Percentiles rank a stretch among this genome's conserved stretches.
phyloP scores from a whole-genome alignment of 208 protist species.

The Leishmania guyanensis region DNA sequence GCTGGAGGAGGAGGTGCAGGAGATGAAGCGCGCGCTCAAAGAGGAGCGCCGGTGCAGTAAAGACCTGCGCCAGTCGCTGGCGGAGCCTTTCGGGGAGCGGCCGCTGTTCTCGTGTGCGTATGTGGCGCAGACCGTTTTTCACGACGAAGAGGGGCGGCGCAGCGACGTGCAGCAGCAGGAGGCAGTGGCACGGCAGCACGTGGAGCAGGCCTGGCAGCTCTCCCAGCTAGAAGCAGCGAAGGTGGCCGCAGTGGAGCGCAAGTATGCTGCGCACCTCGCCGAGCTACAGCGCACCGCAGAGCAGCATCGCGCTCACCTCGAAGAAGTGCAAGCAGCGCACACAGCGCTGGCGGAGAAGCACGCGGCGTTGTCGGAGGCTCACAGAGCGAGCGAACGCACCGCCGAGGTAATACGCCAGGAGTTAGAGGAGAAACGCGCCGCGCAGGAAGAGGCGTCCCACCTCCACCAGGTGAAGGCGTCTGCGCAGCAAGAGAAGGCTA shows the following conservation, averaged over 20 bases:
- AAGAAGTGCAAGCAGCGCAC: neutral
- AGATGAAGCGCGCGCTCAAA: constrained; percentile 22
- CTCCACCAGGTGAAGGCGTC: too few relatives aligned
- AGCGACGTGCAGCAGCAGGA: constrained; percentile 9
- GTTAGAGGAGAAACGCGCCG: neutral
- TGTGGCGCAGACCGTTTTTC: neutral
- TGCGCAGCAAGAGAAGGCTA: constrained; percentile 5
- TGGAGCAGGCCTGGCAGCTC: neutral
- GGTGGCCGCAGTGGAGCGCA: neutral
- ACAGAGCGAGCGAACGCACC: neutral
- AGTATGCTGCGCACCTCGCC: neutral
- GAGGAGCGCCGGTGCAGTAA: constrained; percentile 20
- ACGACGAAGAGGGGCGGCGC: neutral
- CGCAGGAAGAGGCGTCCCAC: neutral
- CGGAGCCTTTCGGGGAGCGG: constrained; percentile 14
- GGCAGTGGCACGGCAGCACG: neutral
- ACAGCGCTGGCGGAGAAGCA: constrained; percentile 2
- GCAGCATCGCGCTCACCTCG: neutral
- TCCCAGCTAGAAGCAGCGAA: neutral
- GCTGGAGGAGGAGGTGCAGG: constrained; percentile 28
- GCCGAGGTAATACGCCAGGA: neutral
- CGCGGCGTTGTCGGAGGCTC: neutral
- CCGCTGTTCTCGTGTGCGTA: constrained; percentile 1
- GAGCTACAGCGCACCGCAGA: neutral
- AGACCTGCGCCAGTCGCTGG: constrained; percentile 18